phyloP scores from a whole-genome alignment of 805 yeast species.

The Pichia manshurica region DNA sequence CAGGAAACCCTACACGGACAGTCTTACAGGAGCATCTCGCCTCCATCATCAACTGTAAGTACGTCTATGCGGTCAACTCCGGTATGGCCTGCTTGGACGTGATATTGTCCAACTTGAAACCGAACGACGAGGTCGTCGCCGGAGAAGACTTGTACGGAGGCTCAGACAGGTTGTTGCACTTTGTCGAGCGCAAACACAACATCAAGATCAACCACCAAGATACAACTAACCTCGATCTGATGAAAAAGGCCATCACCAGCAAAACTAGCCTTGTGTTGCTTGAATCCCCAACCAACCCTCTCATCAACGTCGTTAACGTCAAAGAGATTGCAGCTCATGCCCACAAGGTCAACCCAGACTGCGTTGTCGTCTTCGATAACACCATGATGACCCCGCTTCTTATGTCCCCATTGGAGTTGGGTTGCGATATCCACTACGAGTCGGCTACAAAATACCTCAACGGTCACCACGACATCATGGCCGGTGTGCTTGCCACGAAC shows the following conservation, averaged over 20 bases:
- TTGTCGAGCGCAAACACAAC: slow-evolving; percentile 56
- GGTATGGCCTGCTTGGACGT: slow-evolving; percentile 89
- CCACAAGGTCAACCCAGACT: slow-evolving; percentile 59
- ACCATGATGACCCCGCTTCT: slow-evolving; percentile 94
- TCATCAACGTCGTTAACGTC: slow-evolving; percentile 81
- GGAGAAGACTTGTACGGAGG: slow-evolving; percentile 97
- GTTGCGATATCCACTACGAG: slow-evolving; percentile 89
- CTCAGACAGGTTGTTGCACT: slow-evolving; percentile 77
- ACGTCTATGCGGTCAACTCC: slow-evolving; percentile 75
- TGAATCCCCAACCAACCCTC: slow-evolving; percentile 92
- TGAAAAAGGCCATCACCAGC: slow-evolving; percentile 48
- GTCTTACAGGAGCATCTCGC: slow-evolving; percentile 72
- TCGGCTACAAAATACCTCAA: slow-evolving; percentile 88
- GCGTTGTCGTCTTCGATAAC: slow-evolving; percentile 81
- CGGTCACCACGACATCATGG: slow-evolving; percentile 97
- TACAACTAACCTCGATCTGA: slow-evolving; percentile 64
- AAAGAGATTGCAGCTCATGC: slow-evolving; percentile 60
- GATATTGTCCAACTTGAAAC: slow-evolving; percentile 64
- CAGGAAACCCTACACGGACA: slow-evolving; percentile 92
- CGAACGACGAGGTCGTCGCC: slow-evolving; percentile 89
- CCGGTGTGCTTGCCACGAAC: slow-evolving; percentile 79
- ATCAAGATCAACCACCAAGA: slow-evolving; percentile 71
- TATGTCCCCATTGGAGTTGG: slow-evolving; percentile 79
- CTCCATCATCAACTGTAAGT: slow-evolving; percentile 69
- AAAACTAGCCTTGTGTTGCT: slow-evolving; percentile 74